A percentile compares a stretch with the other conserved stretches of the same genome.
phyloP scores from a whole-genome alignment of 768 basidiomycete genomes.

The Phaeotremella skinneri region DNA sequence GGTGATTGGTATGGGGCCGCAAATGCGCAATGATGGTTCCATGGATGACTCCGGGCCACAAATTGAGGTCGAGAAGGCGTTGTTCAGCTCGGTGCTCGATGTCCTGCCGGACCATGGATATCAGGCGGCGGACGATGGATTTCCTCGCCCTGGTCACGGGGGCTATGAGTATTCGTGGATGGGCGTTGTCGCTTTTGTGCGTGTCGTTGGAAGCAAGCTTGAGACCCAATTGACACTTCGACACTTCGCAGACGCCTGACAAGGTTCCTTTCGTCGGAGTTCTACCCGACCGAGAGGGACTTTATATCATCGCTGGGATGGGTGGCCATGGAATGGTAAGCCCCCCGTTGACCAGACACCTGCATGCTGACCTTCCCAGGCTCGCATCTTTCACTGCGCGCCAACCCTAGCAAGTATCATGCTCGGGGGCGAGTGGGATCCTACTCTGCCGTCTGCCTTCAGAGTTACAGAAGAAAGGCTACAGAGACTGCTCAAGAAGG shows the following conservation, averaged over 20 bases:
- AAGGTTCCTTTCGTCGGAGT: background rate
- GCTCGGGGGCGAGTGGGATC: background rate
- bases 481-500: slow-evolving; percentile 17
- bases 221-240: background rate
- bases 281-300: background rate
- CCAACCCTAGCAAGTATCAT: background rate
- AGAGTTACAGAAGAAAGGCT: background rate
- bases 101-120: slow-evolving; percentile 30
- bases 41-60: slow-evolving; percentile 30
- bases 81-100: slow-evolving; percentile 18
- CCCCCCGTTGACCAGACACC: background rate
- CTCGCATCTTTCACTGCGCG: background rate
- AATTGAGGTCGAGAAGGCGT: slow-evolving; percentile 22
- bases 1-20: slow-evolving; percentile 35
- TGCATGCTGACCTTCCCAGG: background rate
- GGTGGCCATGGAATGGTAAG: slow-evolving; percentile 1
- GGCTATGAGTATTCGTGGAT: slow-evolving; percentile 45
- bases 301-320: background rate
- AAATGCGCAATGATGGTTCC: slow-evolving; percentile 22
- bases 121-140: background rate
- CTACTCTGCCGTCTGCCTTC: background rate
- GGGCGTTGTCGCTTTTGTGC: slow-evolving; percentile 46
- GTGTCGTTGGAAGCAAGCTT: slow-evolving; percentile 40
- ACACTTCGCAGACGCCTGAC: background rate
- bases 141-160: background rate